Evolutionary conservation across 257 asterid species (phyloP).

Genomic region (Solanum arcanum): DNA sequence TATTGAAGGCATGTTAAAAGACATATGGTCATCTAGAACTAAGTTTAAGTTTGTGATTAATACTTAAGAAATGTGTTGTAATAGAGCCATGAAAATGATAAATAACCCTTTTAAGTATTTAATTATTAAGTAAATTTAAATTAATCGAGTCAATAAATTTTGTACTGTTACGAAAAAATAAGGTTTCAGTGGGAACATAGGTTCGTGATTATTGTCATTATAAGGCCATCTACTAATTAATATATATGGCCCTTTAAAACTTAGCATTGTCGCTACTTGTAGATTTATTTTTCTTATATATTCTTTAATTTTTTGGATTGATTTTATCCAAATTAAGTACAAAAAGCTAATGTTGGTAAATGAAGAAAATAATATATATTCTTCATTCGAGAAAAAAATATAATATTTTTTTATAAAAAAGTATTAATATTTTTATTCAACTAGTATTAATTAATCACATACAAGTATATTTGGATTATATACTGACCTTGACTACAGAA

Average conservation of each 20-base stretch:
- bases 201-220: background rate
- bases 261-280: background rate
- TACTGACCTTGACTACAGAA: background rate
- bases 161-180: background rate
- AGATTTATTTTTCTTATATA: background rate
- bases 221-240: background rate
- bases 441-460: background rate
- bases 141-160: background rate
- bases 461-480: background rate
- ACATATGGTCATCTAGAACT: background rate
- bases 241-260: background rate
- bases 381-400: background rate
- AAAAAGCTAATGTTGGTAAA: background rate
- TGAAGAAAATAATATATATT: background rate
- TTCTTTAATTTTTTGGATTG: background rate
- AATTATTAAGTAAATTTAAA: background rate
- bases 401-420: background rate
- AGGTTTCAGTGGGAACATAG: background rate
- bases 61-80: background rate
- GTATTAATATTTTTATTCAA: background rate
- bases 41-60: background rate
- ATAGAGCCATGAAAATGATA: background rate
- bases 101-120: background rate
- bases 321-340: background rate
- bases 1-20: background rate